Conservation (phyloP, 108 stramenopile genomes). For the Cyclotella cryptica region DNA sequence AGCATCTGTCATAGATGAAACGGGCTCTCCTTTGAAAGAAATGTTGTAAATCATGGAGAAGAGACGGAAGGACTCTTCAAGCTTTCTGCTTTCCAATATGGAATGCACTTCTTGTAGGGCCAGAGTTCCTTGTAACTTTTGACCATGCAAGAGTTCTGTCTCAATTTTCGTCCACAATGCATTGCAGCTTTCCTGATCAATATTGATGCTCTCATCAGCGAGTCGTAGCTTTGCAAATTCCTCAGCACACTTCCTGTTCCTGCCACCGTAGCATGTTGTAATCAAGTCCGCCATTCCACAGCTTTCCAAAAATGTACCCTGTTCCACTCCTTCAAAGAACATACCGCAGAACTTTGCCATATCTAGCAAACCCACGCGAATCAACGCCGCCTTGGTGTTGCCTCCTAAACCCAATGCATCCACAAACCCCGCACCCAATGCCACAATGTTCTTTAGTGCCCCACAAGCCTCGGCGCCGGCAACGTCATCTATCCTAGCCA, state of each 20-base stretch:
- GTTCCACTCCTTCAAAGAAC: conserved; percentile 82
- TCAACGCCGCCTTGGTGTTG: conserved; percentile 97
- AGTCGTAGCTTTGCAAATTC: conserved; percentile 76
- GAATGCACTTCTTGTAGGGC: conserved; percentile 86
- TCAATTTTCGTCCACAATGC: conserved; percentile 81
- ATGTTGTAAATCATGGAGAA: conserved; percentile 88
- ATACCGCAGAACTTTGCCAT: conserved; percentile 92
- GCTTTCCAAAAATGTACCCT: conserved; percentile 88
- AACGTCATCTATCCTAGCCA: conserved; percentile 87
- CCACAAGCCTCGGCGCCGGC: conserved; percentile 95
- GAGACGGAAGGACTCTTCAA: conserved; percentile 80
- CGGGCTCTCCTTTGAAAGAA: conserved; percentile 71
- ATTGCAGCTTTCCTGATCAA: conserved; percentile 53
- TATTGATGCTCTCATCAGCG: conserved; percentile 20
- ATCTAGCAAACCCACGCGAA: conserved; percentile 85
- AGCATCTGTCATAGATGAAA: conserved; percentile 73
- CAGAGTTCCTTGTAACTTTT: conserved; percentile 94
- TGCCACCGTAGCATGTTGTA: conserved; percentile 97
- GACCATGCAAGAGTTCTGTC: conserved; percentile 85
- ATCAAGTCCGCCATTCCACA: conserved; percentile 98
- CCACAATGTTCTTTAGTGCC: conserved; percentile 97
- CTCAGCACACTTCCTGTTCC: conserved; percentile 95
- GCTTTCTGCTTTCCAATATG: conserved; percentile 65
- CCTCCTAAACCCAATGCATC: conserved; percentile 91
- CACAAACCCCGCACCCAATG: conserved; percentile 95